Base-by-base conservation (phyloP, 2,329 filamentous ascomycete genomes). In the Talaromyces sp. region DNA sequence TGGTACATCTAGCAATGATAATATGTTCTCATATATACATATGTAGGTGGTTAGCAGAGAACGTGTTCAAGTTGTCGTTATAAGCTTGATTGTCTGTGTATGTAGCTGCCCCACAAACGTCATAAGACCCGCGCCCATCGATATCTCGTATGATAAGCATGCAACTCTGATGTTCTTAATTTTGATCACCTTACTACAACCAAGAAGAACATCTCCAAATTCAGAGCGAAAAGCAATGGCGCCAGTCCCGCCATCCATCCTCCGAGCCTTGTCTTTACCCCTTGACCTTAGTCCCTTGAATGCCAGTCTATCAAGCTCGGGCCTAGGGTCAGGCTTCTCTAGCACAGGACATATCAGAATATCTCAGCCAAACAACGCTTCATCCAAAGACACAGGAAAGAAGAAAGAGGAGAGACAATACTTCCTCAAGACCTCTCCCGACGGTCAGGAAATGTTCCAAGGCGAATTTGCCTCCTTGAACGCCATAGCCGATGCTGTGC, bases 401-500 rank as follows among this genome's bases (percentile, higher is more conserved):
- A 62, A 2, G 67, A 71, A n/a, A 67, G 68, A 74, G 58, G 68
- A 74, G 58, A 69, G 69, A 3, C 69, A 67, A 40, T 77, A 76
- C 68, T 80, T 79, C 62, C 67, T 80, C 42, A 79, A 80, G 66
- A 77, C 73, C 1, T 75, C 74, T 1, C 60, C 68, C 2, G 70
- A 72, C 9, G 69, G 73, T 25, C 66, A 69, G 58, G 72, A 76
- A 55, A 78, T 77, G 74, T 73, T 76, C 66, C 68, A 70, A 85
- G 91, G 93, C 64, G 93, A 97, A 76, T 88, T 92, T 72, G 84
- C 85, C 57, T 96, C 91, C 2, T 85, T 97, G 61, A 93, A 92
- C 71, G 90, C 92, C 60, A 90, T 98, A 67, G 84, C 92, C 72
- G 71, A 80, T 52, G 81, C 81, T 14, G 88, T 95, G 0, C 89